Base-by-base conservation (phyloP, 305 asterid species). In the Fraxinus paxiana region DNA sequence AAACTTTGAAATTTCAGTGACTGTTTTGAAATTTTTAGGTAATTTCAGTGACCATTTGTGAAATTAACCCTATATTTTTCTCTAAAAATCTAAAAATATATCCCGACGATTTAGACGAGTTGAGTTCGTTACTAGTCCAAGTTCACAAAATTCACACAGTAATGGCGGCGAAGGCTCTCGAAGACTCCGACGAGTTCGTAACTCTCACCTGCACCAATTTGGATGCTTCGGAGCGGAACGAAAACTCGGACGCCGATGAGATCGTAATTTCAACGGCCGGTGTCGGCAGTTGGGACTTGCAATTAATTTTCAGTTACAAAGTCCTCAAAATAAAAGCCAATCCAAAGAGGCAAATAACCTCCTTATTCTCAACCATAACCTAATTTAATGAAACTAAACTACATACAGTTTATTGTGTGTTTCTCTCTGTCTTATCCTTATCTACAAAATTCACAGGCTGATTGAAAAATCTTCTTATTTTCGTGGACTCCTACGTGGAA, bases 401-500 rank as follows among this genome's bases (percentile, higher is more conserved):
- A 17, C 56, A 12, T 46, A 12, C n/a, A 6, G 56, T 18, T 80
- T 69, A 43, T 78, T 59, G 82, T 2, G 22, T 61, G 78, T 51
- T 69, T 31, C 41, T 30, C 2, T 1, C 31, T 28, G 5, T 48
- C n/a, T 65, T 73, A 35, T 15, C 61, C 74, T 7, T 77, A 6
- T 67, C n/a, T 69, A 4, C 18, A 28, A 28, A 79, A 37, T 76
- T 70, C 71, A 35, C 91, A 94, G 97, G 92, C 87, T 92, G 12
- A 76, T 85, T 43, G 92, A 88, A 76, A 87, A 83, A 38, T 94
- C 97, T 37, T 89, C 97, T 12, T 94, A 94, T 82, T 93, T 94
- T 78, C 92, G 91, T 43, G 96, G 97, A 17, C 93, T 94, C 24
- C 88, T 93, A 0, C 78, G 91, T 78, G 97, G 98, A 81, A 90